Evolutionary conservation across 225 moss, liverwort and hornwort genomes (phyloP), one percentile per base, ranked within the genome.

Genomic region (Straminergon stramineum): DNA sequence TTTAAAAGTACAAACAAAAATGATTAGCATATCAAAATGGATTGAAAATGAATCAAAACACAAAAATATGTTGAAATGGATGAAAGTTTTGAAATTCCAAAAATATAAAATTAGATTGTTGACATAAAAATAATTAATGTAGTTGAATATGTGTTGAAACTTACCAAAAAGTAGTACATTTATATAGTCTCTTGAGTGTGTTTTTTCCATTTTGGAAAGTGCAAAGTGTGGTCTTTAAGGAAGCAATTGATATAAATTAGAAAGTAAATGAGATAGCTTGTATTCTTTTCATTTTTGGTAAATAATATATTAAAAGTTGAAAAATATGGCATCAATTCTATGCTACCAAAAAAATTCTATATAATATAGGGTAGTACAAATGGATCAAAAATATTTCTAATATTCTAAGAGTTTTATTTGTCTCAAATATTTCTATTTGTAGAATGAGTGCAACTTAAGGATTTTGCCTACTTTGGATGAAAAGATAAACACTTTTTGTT

Each of bases 211-310:
- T 75, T 30, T 30, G 6, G 1, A 74, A 41, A 74, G 28, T 74
- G 13, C 1, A 6, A 0, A 28, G 17, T 45, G 7, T 17, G 15
- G 8, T 43, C 22, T 15, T 43, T 2, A 1, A 15, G 3, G 15
- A 13, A 7, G 2, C 1, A 71, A 0, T 41, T 3, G 15, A 0
- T 1, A 0, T 43, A 43, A 73, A 28, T 27, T 39, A 14, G 4
- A 28, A 17, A 74, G 3, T 28, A 74, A 3, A 17, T 28, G 7
- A 45, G 28, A 74, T 17, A 45, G 28, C 10, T 45, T 74, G 17
- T 6, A 74, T 74, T 45, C 45, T 28, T 6, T 74, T 74, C 28
- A 45, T 28, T 74, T 73, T 28, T 28, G 45, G 1, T 28, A 45
- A 17, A 74, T 28, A 28, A 17, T 74, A 18, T 74, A 45, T 30